Conservation (phyloP, 768 basidiomycete genomes). For the Tulasnella sp. region DNA sequence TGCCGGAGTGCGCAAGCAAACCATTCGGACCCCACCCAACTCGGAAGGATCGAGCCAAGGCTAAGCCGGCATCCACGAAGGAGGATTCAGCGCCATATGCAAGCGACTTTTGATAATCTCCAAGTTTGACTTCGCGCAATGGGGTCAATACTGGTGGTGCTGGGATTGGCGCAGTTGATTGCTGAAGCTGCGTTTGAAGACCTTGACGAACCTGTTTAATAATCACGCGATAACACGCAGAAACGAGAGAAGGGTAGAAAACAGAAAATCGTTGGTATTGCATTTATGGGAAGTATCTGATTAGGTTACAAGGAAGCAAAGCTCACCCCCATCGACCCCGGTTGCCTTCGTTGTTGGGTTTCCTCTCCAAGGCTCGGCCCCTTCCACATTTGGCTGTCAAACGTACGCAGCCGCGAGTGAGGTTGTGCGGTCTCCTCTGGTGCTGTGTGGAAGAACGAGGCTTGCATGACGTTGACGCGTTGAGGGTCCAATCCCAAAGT, state of each 20-base stretch:
- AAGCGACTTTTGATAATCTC: constrained; percentile 26
- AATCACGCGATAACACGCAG: constrained; percentile 10
- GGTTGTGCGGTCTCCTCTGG: constrained; percentile 10
- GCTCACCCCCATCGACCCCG: constrained; percentile 41
- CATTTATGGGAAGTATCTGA: background rate
- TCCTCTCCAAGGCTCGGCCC: constrained; percentile 51
- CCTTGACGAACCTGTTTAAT: background rate
- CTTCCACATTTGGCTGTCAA: constrained; percentile 34
- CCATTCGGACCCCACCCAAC: constrained; percentile 88
- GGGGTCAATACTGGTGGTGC: constrained; percentile 18
- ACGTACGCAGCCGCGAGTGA: background rate
- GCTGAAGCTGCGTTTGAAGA: background rate
- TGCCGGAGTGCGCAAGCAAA: constrained; percentile 68
- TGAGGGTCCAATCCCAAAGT: constrained; percentile 76
- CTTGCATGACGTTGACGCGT: constrained; percentile 91
- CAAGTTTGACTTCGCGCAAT: constrained; percentile 22
- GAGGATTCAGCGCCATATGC: constrained; percentile 52
- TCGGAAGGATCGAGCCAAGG: constrained; percentile 81
- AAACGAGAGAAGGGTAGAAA: background rate
- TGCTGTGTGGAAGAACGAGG: constrained; percentile 57
- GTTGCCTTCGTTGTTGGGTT: constrained; percentile 25
- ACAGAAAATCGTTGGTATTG: constrained; percentile 18
- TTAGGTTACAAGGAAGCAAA: constrained; percentile 20
- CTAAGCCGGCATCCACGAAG: constrained; percentile 75
- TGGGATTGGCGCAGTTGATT: background rate